Evolutionary conservation across 345 rosid genomes (phyloP), one percentile per base, ranked within the genome.

Genomic region (Triadica sebifera): DNA sequence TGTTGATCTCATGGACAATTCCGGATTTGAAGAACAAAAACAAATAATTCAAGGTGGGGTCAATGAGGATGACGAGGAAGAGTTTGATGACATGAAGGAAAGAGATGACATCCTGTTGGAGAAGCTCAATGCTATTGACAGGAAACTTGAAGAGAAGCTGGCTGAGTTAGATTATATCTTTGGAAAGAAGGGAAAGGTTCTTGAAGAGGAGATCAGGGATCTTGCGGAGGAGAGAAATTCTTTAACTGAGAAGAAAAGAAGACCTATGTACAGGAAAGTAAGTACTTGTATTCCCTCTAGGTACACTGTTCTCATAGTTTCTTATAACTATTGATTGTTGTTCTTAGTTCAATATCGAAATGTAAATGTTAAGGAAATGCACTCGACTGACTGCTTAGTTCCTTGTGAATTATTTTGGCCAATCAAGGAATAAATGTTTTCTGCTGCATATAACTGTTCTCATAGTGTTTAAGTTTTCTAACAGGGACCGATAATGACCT

Each of bases 21-120:
- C 83, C 72, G 93, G 70, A 24, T 62, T 77, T 52, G 90, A 85
- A 7, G 77, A 79, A 55, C 84, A 81, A 75, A 77, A 82, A 78
- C 77, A 65, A 49, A 69, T 77, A 63, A 62, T 75, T 39, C 76
- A 17, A 25, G 81, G 76, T 47, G 6, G 83, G 63, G 58, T 65
- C 76, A 65, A 73, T 55, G 84, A 74, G 64, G 91, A 86, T 25
- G 83, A 88, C 15, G 93, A 88, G 65, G 95, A 87, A 61, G 97
- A 91, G 85, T 92, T 87, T 88, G 98, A 94, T 90, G 98, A 94
- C 80, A 83, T 91, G 93, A 91, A 89, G 84, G 98, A 92, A 80
- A 86, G 77, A 82, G 98, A 92, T 82, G 87, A 91, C 74, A 87
- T 87, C 63, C 66, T 94, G 64, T 74, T 92, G 67, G 91, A 83